A percentile compares a stretch with the other conserved stretches of the same genome.
Evolutionary conservation across 2,329 filamentous ascomycete species (phyloP).

Genomic region (Pseudopyrenochaeta lycopersici): DNA sequence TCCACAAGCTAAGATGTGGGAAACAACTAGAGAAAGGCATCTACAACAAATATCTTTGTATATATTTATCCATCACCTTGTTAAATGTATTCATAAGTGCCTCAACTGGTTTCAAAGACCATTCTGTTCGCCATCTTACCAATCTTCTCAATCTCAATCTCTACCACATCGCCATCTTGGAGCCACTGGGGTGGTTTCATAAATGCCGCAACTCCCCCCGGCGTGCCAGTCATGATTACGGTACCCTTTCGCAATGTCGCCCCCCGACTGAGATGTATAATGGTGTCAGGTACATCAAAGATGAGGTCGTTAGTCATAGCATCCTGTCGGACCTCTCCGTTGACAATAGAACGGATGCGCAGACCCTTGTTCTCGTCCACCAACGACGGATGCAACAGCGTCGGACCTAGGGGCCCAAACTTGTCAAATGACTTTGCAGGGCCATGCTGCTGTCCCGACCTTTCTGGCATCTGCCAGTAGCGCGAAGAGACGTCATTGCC

Average conservation of each 20-base stretch:
- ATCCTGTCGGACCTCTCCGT: constrained; percentile 55
- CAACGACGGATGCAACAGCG: constrained; percentile 50
- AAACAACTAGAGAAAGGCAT: no score
- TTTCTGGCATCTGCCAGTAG: constrained; percentile 52
- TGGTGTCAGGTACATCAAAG: constrained; percentile 52
- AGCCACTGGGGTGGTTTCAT: constrained; percentile 51
- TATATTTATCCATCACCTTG: no score
- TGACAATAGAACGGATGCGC: constrained; percentile 52
- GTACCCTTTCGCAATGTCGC: constrained; percentile 51
- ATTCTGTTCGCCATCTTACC: constrained; percentile 52
- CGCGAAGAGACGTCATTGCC: constrained; percentile 63
- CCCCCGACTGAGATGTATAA: constrained; percentile 53
- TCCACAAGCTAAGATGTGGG: no score
- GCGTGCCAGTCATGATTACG: constrained; percentile 57
- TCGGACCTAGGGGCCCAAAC: constrained; percentile 60
- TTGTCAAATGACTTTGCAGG: constrained; percentile 63
- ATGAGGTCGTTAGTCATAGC: constrained; percentile 47
- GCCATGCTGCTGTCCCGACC: constrained; percentile 53
- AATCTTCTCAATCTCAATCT: constrained; percentile 49
- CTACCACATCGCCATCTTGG: constrained; percentile 50
- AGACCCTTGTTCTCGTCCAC: constrained; percentile 52
- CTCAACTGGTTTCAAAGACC: constrained; percentile 50
- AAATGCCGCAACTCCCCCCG: constrained; percentile 54
- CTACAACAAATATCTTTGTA: no score
- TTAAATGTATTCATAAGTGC: no score